These are phyloP conservation scores for Ambispora gerdemannii DNA, from an alignment of 192 early-diverging fungal species.

Conservation along the genomic window DNA sequence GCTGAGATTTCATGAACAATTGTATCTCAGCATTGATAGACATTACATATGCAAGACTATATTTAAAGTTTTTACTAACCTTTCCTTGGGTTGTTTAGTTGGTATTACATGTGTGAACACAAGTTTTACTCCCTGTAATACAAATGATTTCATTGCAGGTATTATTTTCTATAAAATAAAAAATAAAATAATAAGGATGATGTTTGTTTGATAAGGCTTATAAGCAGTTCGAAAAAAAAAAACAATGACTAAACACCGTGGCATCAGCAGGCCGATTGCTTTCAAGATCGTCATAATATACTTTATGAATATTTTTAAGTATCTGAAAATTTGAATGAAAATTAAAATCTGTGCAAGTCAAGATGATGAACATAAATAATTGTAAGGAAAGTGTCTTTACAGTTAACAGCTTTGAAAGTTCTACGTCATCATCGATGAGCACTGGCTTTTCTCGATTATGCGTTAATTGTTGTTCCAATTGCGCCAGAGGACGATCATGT, in stretches of 20 bases:
- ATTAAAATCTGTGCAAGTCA: no score
- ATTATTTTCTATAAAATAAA: no score
- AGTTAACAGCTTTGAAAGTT: not conserved
- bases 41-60: not conserved
- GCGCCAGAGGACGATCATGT: conserved; percentile 28
- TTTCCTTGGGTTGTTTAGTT: conserved; percentile 43
- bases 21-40: not conserved
- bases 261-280: conserved; percentile 38
- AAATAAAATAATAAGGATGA: no score
- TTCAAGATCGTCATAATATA: conserved; percentile 61
- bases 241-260: conserved; percentile 36
- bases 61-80: conserved; percentile 7
- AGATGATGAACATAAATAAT: no score
- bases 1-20: conserved; percentile 35
- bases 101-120: conserved; percentile 85
- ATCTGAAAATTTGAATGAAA: conserved; percentile 35
- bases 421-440: conserved; percentile 7
- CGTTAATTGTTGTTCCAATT: conserved; percentile 15
- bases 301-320: conserved; percentile 63
- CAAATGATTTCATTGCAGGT: conserved; percentile 49
- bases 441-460: not conserved
- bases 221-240: no score
- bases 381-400: conserved; percentile 8
- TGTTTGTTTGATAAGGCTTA: no score
- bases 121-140: conserved; percentile 66